Conservation (phyloP, 441 rosid genomes). For the Erodium chrysanthum region DNA sequence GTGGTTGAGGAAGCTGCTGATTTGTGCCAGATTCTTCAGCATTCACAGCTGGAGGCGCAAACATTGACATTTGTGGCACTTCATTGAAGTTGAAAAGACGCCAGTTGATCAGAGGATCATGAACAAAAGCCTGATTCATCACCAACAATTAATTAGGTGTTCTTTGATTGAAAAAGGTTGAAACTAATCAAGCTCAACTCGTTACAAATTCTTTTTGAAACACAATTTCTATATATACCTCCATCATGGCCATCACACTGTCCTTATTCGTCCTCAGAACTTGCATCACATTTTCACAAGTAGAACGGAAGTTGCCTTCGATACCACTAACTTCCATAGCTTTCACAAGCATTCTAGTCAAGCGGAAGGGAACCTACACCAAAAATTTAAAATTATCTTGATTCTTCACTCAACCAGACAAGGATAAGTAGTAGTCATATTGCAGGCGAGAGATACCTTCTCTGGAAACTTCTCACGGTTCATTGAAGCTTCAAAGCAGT, state of each 20-base stretch:
- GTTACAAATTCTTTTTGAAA: background rate
- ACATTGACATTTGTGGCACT: slow-evolving; percentile 81
- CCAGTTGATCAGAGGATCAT: slow-evolving; percentile 99
- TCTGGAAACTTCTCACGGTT: slow-evolving; percentile 98
- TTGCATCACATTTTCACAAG: slow-evolving; percentile 99
- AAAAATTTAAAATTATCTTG: slow-evolving; percentile 9
- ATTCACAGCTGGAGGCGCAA: slow-evolving; percentile 53
- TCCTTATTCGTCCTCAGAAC: slow-evolving; percentile 90
- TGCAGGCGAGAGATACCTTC: slow-evolving; percentile 39
- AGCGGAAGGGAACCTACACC: slow-evolving; percentile 86
- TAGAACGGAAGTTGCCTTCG: slow-evolving; percentile 94
- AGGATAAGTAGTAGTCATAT: background rate
- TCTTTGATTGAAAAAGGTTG: background rate
- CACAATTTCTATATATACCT: slow-evolving; percentile 33
- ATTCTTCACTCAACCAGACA: background rate
- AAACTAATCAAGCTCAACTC: background rate
- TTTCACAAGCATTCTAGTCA: slow-evolving; percentile 99
- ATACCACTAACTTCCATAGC: slow-evolving; percentile 99
- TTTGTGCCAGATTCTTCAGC: slow-evolving; percentile 52
- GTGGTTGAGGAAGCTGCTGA: slow-evolving; percentile 89
- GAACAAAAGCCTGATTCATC: slow-evolving; percentile 86
- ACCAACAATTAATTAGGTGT: slow-evolving; percentile 10
- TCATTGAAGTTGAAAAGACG: slow-evolving; percentile 97
- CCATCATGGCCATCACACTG: slow-evolving; percentile 99
- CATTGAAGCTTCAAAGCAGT: slow-evolving; percentile 99